Percentiles rank a stretch among this genome's conserved stretches.
Conservation (phyloP, 306 rosid genomes). For the Ceratonia siliqua region DNA sequence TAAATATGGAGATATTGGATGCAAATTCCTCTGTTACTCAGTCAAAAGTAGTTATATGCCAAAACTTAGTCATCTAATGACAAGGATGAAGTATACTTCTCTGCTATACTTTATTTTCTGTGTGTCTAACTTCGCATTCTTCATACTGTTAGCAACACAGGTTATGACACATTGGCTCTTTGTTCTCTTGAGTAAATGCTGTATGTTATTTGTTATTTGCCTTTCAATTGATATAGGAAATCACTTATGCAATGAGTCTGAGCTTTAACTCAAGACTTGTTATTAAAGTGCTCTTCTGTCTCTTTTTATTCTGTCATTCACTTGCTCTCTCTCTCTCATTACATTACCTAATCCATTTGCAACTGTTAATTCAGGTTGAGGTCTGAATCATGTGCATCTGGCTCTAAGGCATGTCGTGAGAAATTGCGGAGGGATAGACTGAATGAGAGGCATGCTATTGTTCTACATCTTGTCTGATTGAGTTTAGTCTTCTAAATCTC, state of each 20-base stretch:
- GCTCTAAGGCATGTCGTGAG: slow-evolving; percentile 89
- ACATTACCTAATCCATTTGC: slow-evolving; percentile 23
- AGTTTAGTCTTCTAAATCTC: slow-evolving; percentile 37
- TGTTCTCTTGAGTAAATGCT: not conserved
- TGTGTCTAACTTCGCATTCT: not conserved
- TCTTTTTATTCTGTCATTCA: not conserved
- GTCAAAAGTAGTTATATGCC: not conserved
- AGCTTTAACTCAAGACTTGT: not conserved
- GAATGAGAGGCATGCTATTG: slow-evolving; percentile 77
- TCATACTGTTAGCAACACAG: not conserved
- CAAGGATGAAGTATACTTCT: slow-evolving; percentile 11
- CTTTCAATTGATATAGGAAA: slow-evolving; percentile 1
- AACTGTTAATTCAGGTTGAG: slow-evolving; percentile 51
- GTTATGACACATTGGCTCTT: not conserved
- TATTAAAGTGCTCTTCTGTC: not conserved
- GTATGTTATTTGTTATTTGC: not conserved
- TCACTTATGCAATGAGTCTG: not conserved
- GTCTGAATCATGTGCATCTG: slow-evolving; percentile 57
- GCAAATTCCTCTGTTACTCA: not conserved
- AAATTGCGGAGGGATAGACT: slow-evolving; percentile 85
- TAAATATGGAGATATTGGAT: not conserved
- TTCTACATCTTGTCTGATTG: slow-evolving; percentile 34
- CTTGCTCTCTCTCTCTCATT: slow-evolving; percentile 7
- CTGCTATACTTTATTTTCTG: not conserved
- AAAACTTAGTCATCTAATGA: not conserved